These are phyloP conservation scores for Margaritispora aquatica DNA, from an alignment of 495 filamentous ascomycete species.

Conservation along the genomic window DNA sequence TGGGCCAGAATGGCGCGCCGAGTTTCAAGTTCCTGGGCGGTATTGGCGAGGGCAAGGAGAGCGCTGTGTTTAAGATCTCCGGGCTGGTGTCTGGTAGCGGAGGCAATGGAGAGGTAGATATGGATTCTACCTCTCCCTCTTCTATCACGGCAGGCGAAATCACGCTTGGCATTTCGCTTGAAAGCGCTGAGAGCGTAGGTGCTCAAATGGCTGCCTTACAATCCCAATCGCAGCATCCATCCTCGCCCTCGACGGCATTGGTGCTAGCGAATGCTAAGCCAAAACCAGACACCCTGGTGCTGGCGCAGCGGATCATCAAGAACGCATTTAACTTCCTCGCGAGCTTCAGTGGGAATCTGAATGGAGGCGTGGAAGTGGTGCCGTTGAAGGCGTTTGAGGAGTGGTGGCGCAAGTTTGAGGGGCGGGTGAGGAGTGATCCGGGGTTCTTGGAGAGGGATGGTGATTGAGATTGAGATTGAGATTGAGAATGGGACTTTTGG, in stretches of 20 bases:
- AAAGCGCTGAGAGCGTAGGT: conserved; percentile 64
- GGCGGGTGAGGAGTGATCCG: conserved; percentile 76
- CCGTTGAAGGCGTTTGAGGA: conserved; percentile 87
- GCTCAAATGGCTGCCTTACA: conserved; percentile 53
- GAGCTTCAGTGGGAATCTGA: conserved; percentile 61
- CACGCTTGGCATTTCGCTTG: conserved; percentile 78
- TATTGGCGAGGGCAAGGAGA: conserved; percentile 81
- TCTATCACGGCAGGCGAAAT: conserved; percentile 30
- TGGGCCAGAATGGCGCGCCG: conserved; percentile 30
- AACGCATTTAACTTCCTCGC: conserved; percentile 98
- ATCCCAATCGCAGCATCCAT: too few relatives aligned
- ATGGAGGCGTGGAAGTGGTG: conserved; percentile 69
- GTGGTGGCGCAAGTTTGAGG: conserved; percentile 98
- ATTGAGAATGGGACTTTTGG: not conserved
- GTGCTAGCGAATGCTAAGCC: conserved; percentile 22
- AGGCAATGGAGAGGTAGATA: conserved; percentile 17
- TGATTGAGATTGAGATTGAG: conserved; percentile 30
- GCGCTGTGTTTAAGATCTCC: conserved; percentile 73
- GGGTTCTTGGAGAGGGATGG: conserved; percentile 81
- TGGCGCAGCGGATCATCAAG: conserved; percentile 89
- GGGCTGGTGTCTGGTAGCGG: conserved; percentile 24
- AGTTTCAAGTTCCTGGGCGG: conserved; percentile 81
- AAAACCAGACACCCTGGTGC: conserved; percentile 55
- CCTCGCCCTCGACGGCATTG: conserved; percentile 26
- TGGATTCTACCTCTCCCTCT: too few relatives aligned